A percentile compares a stretch with the other conserved stretches of the same genome.
Conservation (phyloP, 345 rosid species). For the Syzygium jambos region DNA sequence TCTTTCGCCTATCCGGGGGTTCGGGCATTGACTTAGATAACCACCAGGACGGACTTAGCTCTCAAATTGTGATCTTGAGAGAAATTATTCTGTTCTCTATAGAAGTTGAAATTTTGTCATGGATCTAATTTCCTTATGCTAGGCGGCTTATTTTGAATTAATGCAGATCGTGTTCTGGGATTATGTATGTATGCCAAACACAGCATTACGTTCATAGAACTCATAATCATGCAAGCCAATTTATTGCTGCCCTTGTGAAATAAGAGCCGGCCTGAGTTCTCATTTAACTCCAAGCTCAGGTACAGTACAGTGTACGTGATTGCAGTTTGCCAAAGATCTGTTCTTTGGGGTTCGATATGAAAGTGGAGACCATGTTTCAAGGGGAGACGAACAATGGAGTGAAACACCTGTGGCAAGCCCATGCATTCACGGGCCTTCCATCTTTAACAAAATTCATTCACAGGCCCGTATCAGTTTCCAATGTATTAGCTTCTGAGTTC, state of each 20-base stretch:
- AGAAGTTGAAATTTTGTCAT: not conserved
- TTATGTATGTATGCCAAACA: not conserved
- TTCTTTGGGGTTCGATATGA: not conserved
- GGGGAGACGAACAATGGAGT: not conserved
- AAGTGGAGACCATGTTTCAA: not conserved
- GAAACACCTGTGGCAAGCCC: not conserved
- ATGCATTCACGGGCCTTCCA: not conserved
- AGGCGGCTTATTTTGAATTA: not conserved
- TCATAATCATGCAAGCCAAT: not conserved
- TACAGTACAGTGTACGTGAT: not conserved
- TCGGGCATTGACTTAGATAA: constrained; percentile 35
- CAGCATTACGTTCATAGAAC: not conserved
- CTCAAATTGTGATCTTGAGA: not conserved
- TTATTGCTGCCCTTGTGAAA: not conserved
- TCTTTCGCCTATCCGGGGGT: constrained; percentile 7
- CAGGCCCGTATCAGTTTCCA: not conserved
- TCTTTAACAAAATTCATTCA: not conserved
- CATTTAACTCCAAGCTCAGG: not conserved
- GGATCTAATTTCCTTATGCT: not conserved
- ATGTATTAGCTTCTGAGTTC: not conserved
- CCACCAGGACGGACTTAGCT: not conserved
- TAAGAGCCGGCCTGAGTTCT: not conserved
- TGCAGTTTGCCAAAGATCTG: not conserved
- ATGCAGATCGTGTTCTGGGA: not conserved
- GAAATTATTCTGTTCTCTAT: not conserved